Percentiles rank a stretch among this genome's conserved stretches.
Conservation (phyloP, 2,329 filamentous ascomycete genomes). For the Ophiocordyceps sinensis region DNA sequence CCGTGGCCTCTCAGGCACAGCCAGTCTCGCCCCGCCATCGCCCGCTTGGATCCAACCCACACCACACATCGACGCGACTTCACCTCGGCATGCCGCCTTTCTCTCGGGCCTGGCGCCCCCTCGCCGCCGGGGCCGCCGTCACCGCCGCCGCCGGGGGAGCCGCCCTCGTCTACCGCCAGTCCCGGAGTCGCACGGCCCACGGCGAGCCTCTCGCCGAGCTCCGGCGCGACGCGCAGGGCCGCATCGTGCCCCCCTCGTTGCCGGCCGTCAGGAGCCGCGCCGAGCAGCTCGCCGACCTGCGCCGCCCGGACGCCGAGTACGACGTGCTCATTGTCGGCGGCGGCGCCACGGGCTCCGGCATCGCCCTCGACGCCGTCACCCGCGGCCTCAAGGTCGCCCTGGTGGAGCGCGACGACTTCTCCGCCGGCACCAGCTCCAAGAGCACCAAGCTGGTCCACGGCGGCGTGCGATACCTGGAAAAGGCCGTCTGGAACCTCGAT, state of each 20-base stretch:
- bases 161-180: constrained; percentile 14
- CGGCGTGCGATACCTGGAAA: constrained; percentile 73
- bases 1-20: too few species aligned
- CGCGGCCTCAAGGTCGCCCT: constrained; percentile 66
- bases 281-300: constrained; percentile 25
- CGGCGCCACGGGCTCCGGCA: constrained; percentile 66
- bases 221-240: constrained; percentile 20
- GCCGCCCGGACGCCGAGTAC: constrained; percentile 32
- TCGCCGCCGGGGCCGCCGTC: constrained; percentile 10
- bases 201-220: constrained; percentile 18
- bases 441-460: constrained; percentile 80
- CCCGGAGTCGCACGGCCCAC: constrained; percentile 15
- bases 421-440: constrained; percentile 69
- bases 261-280: constrained; percentile 18
- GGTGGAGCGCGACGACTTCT: constrained; percentile 74
- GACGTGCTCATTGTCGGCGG: constrained; percentile 68
- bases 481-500: constrained; percentile 74
- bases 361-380: constrained; percentile 68
- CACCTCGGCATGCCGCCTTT: constrained; percentile 18
- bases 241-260: constrained; percentile 23
- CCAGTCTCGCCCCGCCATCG: too few species aligned
- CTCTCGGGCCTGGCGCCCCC: constrained; percentile 18
- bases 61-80: too few species aligned
- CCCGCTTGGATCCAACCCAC: not conserved
- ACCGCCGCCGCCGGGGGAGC: constrained; percentile 16